Base-by-base conservation (phyloP, 2,329 filamentous ascomycete species). In the Xylaria sp. region DNA sequence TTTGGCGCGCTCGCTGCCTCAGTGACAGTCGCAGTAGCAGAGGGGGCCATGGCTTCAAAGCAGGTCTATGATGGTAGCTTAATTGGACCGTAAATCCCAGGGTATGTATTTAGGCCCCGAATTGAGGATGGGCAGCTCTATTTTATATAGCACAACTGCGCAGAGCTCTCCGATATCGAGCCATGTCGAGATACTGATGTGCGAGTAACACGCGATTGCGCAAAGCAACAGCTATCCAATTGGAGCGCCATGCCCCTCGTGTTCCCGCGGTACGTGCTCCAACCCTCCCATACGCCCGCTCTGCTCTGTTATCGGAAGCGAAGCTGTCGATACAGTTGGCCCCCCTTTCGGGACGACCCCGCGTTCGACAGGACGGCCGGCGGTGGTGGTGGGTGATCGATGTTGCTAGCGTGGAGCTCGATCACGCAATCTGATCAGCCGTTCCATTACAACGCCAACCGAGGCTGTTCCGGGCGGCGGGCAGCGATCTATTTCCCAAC, bases 341-440 rank as follows among this genome's bases (percentile, higher is more conserved):
- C 24, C 39, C 32, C 67, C 59, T 45, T 12, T 56, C 34, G 42
- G 7, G 30, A n/a, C 21, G 56, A 58, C 64, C 70, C 70, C 68
- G 68, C 70, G 68, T 57, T 59, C 27, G 19, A 32, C 14, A 45
- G 36, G 39, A 64, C 65, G 68, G 24, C 19, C 61, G 72, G 65
- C 55, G 69, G 65, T 65, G 69, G 65, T 58, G 69, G 65, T 65
- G 69, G 65, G 61, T 59, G 55, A 68, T 64, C 60, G 62, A 77
- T 75, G 74, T 75, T 75, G 75, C 72, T 75, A 75, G 68, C 68
- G 73, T 72, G 71, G 71, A 74, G 74, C 67, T 72, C 58, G 68
- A 77, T 77, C 74, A 75, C 75, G 75, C 72, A 73, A 77, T 77
- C 54, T 54, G 68, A 58, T 61, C 67, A 67, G 50, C 55, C 27